phyloP scores from a whole-genome alignment of 148 eudicot species.

The Bassia scoparia region DNA sequence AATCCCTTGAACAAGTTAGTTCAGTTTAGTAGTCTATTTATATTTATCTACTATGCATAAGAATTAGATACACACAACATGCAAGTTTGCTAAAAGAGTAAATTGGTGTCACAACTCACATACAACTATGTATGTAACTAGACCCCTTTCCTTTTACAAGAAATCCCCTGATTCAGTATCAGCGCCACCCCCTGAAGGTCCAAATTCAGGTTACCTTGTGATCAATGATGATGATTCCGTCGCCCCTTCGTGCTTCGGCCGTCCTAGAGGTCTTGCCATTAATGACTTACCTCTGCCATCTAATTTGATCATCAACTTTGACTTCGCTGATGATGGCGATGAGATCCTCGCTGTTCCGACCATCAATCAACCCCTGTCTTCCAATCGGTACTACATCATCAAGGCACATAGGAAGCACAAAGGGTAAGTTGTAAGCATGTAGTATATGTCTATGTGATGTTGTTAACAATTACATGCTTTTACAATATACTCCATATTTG shows the following conservation, averaged over 20 bases:
- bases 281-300: constrained; percentile 22
- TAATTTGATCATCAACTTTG: constrained; percentile 18
- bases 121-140: constrained; percentile 31
- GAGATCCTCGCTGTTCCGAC: constrained; percentile 30
- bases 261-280: constrained; percentile 5
- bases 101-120: background rate
- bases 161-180: constrained; percentile 22
- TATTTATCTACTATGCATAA: background rate
- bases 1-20: background rate
- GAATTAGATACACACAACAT: background rate
- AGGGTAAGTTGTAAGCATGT: constrained; percentile 18
- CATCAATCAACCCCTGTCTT: constrained; percentile 31
- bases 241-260: constrained; percentile 23
- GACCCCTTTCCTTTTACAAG: constrained; percentile 28
- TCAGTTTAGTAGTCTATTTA: background rate
- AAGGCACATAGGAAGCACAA: constrained; percentile 18
- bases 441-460: too few species aligned
- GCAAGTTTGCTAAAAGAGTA: background rate
- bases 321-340: constrained; percentile 1
- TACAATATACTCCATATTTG: too few species aligned
- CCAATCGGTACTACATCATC: constrained; percentile 33
- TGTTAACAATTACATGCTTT: too few species aligned
- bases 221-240: constrained; percentile 29
- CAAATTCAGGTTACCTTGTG: constrained; percentile 28
- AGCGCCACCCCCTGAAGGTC: constrained; percentile 33